phyloP scores from a whole-genome alignment of 176 grass and related monocot genomes.

The Otatea glauca region DNA sequence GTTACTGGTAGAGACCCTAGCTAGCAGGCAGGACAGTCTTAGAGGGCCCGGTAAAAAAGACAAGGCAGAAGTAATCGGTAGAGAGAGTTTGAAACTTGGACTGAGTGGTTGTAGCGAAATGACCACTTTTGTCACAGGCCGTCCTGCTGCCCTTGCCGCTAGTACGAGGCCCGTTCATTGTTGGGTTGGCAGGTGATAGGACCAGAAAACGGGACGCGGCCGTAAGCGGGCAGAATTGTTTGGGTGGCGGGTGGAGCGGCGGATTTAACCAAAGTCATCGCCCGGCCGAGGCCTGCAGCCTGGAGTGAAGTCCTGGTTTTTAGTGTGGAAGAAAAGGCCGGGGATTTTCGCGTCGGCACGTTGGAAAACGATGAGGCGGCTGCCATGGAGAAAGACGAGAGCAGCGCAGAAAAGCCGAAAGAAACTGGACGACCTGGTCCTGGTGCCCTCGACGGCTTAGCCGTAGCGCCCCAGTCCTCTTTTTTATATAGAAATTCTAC shows the following conservation, averaged over 20 bases:
- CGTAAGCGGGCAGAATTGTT: not conserved
- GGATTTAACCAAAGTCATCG: no score
- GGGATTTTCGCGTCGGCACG: not conserved
- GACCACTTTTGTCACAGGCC: not conserved
- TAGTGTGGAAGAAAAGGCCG: not conserved
- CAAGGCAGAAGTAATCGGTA: not conserved
- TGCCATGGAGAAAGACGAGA: not conserved
- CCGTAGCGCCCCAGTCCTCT: no score
- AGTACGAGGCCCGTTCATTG: no score
- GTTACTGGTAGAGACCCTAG: not conserved
- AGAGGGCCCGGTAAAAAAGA: not conserved
- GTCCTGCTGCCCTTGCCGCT: not conserved
- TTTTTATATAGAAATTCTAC: no score
- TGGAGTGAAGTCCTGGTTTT: not conserved
- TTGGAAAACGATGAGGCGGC: not conserved
- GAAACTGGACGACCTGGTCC: no score
- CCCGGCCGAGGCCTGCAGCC: no score
- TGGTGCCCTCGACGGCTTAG: no score
- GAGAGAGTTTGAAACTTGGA: no score
- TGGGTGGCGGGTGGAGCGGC: not conserved
- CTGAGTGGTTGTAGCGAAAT: not conserved
- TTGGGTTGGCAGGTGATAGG: not conserved
- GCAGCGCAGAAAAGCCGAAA: not conserved
- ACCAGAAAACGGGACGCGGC: not conserved
- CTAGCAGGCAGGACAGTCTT: no score